Evolutionary conservation across 2,329 filamentous ascomycete species (phyloP).

Genomic region (Periconia sp.): DNA sequence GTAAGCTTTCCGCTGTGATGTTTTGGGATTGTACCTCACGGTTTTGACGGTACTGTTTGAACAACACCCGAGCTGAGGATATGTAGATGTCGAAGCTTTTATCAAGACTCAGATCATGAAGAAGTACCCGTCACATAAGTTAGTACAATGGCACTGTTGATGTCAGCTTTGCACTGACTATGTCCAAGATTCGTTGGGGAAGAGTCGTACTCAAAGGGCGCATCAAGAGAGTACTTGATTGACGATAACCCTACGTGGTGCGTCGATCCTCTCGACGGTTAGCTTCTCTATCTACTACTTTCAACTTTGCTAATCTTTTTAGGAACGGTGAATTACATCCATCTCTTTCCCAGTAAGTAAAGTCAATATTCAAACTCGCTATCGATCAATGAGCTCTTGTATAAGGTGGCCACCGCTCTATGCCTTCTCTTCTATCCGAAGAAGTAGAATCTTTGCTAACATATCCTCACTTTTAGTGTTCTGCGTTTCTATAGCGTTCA

Average conservation of each 20-base stretch:
- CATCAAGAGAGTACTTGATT: slow-evolving; percentile 72
- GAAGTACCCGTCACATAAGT: slow-evolving; percentile 72
- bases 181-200: slow-evolving; percentile 72
- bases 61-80: slow-evolving; percentile 7
- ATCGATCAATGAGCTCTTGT: too few species aligned
- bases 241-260: slow-evolving; percentile 71
- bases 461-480: too few species aligned
- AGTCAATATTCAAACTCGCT: too few species aligned
- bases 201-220: slow-evolving; percentile 74
- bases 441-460: too few species aligned
- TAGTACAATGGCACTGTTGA: too few species aligned
- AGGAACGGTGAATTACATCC: slow-evolving; percentile 79
- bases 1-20: slow-evolving; percentile 51
- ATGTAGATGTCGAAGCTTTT: slow-evolving; percentile 74
- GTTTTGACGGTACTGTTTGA: background rate
- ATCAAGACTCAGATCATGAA: slow-evolving; percentile 65
- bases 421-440: too few species aligned
- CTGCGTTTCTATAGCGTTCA: slow-evolving; percentile 77
- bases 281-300: slow-evolving; percentile 3
- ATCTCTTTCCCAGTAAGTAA: slow-evolving; percentile 79
- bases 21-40: background rate
- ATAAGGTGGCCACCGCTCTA: too few species aligned
- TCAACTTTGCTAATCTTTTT: slow-evolving; percentile 4
- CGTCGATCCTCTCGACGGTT: slow-evolving; percentile 76
- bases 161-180: slow-evolving; percentile 1